Evolutionary conservation across 1,284 basidiomycete species (phyloP).

Genomic region (Ceraceosorus guamensis): DNA sequence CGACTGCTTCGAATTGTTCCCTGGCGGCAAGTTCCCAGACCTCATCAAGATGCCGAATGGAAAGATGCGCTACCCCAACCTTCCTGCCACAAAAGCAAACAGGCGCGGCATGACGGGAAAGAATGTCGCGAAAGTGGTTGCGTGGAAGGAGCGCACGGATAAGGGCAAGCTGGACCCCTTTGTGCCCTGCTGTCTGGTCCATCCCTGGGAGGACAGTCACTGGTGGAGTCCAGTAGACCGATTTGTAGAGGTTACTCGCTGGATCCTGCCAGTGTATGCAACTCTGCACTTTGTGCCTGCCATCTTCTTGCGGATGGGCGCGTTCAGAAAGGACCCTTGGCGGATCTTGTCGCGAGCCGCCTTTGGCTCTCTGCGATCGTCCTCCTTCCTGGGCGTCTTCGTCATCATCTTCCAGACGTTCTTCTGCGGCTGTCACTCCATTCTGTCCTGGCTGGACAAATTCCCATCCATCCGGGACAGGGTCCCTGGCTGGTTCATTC

Average conservation of each 20-base stretch:
- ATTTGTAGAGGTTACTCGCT: conserved; percentile 72
- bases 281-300: conserved; percentile 80
- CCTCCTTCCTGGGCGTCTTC: conserved; percentile 79
- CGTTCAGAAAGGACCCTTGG: conserved; percentile 36
- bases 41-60: conserved; percentile 13
- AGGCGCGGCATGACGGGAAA: conserved; percentile 35
- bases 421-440: conserved; percentile 67
- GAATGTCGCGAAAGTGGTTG: conserved; percentile 28
- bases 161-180: conserved; percentile 11
- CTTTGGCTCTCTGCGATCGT: conserved; percentile 72
- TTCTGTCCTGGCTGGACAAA: conserved; percentile 51
- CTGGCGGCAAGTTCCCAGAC: conserved; percentile 33
- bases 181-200: conserved; percentile 54
- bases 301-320: conserved; percentile 41
- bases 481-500: conserved; percentile 54
- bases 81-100: conserved; percentile 24
- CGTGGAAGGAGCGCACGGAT: conserved; percentile 27
- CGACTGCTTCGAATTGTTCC: conserved; percentile 48
- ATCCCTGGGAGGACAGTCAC: conserved; percentile 72
- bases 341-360: conserved; percentile 53
- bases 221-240: conserved; percentile 62
- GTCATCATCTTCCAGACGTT: conserved; percentile 78
- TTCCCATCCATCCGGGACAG: conserved; percentile 10
- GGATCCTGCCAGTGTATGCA: conserved; percentile 70
- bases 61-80: conserved; percentile 26